phyloP scores from a whole-genome alignment of 108 stramenopile genomes.

The Cyclotella baltica region DNA sequence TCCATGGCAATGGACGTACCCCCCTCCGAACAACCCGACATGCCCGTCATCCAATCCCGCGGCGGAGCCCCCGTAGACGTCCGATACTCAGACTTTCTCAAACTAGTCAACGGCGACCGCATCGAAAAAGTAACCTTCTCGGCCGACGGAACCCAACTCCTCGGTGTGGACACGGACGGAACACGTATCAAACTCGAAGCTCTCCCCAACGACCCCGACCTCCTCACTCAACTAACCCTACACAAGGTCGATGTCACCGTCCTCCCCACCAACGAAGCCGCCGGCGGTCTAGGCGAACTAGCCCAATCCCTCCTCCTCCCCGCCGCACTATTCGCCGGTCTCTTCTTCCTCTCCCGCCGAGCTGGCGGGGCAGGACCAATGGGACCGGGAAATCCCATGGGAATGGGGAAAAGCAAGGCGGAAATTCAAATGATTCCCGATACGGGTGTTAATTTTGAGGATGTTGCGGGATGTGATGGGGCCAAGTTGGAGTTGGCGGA shows the following conservation, averaged over 20 bases:
- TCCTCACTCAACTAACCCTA: conserved; percentile 84
- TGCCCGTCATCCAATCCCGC: conserved; percentile 64
- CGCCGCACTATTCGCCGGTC: conserved; percentile 87
- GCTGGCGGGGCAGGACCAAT: conserved; percentile 64
- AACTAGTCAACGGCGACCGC: conserved; percentile 59
- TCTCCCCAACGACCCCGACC: conserved; percentile 94
- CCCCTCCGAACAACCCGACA: conserved; percentile 35
- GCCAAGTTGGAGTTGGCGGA: conserved; percentile 96
- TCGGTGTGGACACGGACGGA: conserved; percentile 89
- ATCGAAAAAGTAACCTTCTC: conserved; percentile 78
- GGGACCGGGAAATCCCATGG: conserved; percentile 89
- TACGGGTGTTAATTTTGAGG: conserved; percentile 93
- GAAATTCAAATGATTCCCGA: conserved; percentile 92
- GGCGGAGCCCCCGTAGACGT: conserved; percentile 65
- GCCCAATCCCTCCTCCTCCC: conserved; percentile 88
- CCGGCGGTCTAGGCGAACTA: conserved; percentile 78
- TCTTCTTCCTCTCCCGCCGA: conserved; percentile 93
- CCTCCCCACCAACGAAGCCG: conserved; percentile 76
- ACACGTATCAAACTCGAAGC: conserved; percentile 88
- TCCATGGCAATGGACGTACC: conserved; percentile 54
- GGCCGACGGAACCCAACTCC: conserved; percentile 76
- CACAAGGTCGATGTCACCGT: conserved; percentile 96
- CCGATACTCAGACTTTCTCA: conserved; percentile 69
- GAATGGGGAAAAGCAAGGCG: conserved; percentile 91
- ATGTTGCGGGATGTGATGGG: conserved; percentile 96